These are phyloP conservation scores for Trichophyton simii DNA, from an alignment of 2,329 filamentous ascomycete species.

Conservation along the genomic window DNA sequence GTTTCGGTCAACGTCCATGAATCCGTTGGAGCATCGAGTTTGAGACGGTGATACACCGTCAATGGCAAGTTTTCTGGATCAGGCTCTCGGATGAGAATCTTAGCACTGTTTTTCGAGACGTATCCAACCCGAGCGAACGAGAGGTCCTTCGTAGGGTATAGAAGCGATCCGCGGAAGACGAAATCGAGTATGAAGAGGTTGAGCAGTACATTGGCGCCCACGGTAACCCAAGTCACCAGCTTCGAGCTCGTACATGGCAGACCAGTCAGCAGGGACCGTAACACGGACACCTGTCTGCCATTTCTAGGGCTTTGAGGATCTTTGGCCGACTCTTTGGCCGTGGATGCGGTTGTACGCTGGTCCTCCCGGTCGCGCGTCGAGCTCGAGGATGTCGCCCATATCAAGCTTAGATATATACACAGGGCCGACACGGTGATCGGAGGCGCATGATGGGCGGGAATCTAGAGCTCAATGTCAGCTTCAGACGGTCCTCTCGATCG, in stretches of 20 bases:
- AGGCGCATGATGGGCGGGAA: slow-evolving; percentile 27
- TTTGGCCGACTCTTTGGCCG: not conserved
- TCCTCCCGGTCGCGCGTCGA: not conserved
- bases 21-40: slow-evolving; percentile 20
- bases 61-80: slow-evolving; percentile 62
- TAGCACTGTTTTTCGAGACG: slow-evolving; percentile 67
- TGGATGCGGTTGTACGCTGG: not conserved
- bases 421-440: slow-evolving; percentile 31
- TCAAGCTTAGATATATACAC: slow-evolving; percentile 34
- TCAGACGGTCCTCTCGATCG: no score
- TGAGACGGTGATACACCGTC: slow-evolving; percentile 44
- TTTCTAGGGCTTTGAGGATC: not conserved
- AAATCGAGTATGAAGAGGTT: slow-evolving; percentile 63
- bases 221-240: slow-evolving; percentile 52
- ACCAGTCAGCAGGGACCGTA: slow-evolving; percentile 56
- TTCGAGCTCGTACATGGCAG: slow-evolving; percentile 60
- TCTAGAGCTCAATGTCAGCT: slow-evolving; percentile 17
- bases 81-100: slow-evolving; percentile 73
- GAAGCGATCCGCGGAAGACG: slow-evolving; percentile 57
- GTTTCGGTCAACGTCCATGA: slow-evolving; percentile 55
- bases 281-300: not conserved
- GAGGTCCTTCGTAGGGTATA: slow-evolving; percentile 59
- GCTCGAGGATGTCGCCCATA: slow-evolving; percentile 15
- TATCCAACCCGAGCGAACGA: slow-evolving; percentile 82
- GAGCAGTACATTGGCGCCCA: slow-evolving; percentile 59